Evolutionary conservation across 192 early-diverging fungal genomes (phyloP), one percentile per base, ranked within the genome.

Genomic region (Coemansia sp.): DNA sequence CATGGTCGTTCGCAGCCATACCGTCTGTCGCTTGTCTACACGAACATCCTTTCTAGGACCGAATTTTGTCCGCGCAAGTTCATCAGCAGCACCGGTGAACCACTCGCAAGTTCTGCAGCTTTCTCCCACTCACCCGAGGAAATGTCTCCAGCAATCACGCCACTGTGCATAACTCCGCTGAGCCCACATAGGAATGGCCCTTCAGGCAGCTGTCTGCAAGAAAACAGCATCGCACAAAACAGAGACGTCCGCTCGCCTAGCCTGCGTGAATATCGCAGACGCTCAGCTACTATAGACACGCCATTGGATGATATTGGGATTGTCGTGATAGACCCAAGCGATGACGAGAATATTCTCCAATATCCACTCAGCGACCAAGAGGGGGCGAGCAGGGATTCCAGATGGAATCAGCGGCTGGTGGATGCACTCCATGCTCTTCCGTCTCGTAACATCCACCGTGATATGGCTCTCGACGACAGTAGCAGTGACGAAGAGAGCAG

Each of bases 1-100:
- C 86, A 86, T 57, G 82, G 86, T 6, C 83, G 87, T 14, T 78
- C 60, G 12, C 69, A 60, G 21, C 62, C 69, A 5, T 83, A 83
- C 65, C 58, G 76, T 5, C 60, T 83, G 56, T 64, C 70, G 1
- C 76, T 83, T n/a, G 70, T 79, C 5, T 74, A 73, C 27, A 63
- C 78, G 8, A 81, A 81, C 44, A 65, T 69, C 1, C 56, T 38
- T n/a, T 22, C 64, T 6, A 19, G 49, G 0, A 3, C 63, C 12
- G 71, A 47, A 48, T 67, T 79, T 22, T 79, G 76, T 27, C 63
- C 71, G 28, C 76, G 76, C 31, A 73, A 64, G 56, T 79, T 64
- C 31, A 64, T 79, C 21, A 64, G 61, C 49, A 63, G 70, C 54
- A 65, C 62, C n/a, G 76, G 76, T 31, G 67, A 64, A 49, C 71